Percentiles rank a stretch among this genome's conserved stretches.
Evolutionary conservation across 169 alveolate species (phyloP).

Genomic region (Plasmodium coatneyi): DNA sequence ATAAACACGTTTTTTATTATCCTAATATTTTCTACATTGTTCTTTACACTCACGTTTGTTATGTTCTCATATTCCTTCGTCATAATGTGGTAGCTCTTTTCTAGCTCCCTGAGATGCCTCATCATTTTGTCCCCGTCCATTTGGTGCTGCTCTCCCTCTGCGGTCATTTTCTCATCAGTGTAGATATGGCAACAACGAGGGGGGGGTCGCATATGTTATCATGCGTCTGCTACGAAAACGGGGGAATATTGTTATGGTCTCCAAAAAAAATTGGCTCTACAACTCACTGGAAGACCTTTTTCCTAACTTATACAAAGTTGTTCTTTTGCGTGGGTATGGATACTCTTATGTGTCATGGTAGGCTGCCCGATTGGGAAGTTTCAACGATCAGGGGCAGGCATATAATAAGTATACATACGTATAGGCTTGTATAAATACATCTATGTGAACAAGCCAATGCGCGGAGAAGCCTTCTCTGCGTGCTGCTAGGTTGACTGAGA

Average conservation of each 20-base stretch:
- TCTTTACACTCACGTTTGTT: background rate
- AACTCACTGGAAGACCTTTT: background rate
- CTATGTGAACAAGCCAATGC: background rate
- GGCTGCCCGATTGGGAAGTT: background rate
- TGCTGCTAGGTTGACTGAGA: background rate
- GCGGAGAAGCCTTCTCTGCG: background rate
- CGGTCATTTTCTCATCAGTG: background rate
- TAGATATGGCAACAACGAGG: background rate
- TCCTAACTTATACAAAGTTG: background rate
- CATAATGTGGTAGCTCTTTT: conserved; percentile 51
- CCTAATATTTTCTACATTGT: conserved; percentile 31
- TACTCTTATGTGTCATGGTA: background rate
- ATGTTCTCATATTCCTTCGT: conserved; percentile 58
- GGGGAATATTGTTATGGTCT: background rate
- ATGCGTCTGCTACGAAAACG: background rate
- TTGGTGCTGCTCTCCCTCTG: background rate
- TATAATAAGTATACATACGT: background rate
- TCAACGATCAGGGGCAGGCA: background rate
- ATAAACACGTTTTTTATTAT: conserved; percentile 46
- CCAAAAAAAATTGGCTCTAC: background rate
- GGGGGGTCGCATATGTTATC: background rate
- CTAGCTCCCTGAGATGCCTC: conserved; percentile 1
- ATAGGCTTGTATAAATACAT: background rate
- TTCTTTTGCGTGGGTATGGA: background rate
- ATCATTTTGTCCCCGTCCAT: background rate